Evolutionary conservation across 1,139 yeast genomes (phyloP).

Genomic region (Pichia sp.): DNA sequence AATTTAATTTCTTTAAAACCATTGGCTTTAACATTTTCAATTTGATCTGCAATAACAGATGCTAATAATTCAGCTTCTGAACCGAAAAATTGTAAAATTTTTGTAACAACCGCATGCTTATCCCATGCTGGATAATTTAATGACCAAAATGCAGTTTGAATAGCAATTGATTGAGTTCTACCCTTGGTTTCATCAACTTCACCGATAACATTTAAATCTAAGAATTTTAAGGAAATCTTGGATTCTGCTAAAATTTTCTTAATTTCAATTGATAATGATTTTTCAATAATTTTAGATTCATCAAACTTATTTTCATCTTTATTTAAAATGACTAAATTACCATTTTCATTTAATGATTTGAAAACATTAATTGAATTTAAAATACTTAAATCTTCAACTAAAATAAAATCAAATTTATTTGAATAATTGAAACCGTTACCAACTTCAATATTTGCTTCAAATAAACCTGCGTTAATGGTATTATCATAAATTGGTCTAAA

Average conservation of each 20-base stretch:
- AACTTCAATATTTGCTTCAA: slow-evolving; percentile 65
- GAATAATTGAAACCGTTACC: slow-evolving; percentile 29
- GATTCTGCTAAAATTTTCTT: slow-evolving; percentile 51
- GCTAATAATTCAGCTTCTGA: slow-evolving; percentile 78
- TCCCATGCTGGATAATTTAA: slow-evolving; percentile 56
- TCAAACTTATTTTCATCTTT: slow-evolving; percentile 36
- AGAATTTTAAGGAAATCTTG: slow-evolving; percentile 43
- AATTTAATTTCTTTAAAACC: slow-evolving; percentile 43
- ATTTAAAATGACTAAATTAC: slow-evolving; percentile 45
- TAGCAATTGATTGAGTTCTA: slow-evolving; percentile 65
- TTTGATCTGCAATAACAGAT: slow-evolving; percentile 69
- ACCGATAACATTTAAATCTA: slow-evolving; percentile 53
- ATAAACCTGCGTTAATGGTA: slow-evolving; percentile 63
- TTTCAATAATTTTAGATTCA: slow-evolving; percentile 41
- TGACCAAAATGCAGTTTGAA: slow-evolving; percentile 79
- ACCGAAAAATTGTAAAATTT: slow-evolving; percentile 75
- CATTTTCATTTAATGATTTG: slow-evolving; percentile 52
- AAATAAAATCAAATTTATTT: slow-evolving; percentile 55
- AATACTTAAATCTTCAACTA: slow-evolving; percentile 54
- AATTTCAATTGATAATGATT: slow-evolving; percentile 46
- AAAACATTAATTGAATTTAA: slow-evolving; percentile 55
- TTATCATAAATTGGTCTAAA: slow-evolving; percentile 69
- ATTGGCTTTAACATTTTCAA: slow-evolving; percentile 45
- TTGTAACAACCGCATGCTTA: slow-evolving; percentile 63
- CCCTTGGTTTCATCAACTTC: slow-evolving; percentile 71